These are phyloP conservation scores for Phialemonium atrogriseum DNA, from an alignment of 2,329 filamentous ascomycete species.

Conservation along the genomic window DNA sequence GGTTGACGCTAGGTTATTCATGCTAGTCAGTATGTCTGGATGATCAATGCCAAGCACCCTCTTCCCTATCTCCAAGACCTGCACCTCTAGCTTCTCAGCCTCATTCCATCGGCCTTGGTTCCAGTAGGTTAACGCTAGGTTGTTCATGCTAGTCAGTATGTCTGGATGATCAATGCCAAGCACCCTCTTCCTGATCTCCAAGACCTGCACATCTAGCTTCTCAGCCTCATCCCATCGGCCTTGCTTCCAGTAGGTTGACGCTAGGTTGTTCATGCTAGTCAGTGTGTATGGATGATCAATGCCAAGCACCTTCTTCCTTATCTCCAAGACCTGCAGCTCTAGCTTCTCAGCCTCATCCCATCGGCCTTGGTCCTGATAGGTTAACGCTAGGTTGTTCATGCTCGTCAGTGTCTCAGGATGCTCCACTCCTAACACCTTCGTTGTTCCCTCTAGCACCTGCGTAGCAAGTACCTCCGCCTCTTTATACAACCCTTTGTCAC, in stretches of 20 bases:
- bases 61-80: conserved; percentile 3
- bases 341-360: neutral
- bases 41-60: conserved; percentile 5
- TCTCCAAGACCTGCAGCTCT: neutral
- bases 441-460: neutral
- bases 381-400: neutral
- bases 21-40: conserved; percentile 4
- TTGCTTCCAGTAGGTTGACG: neutral
- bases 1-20: conserved; percentile 2
- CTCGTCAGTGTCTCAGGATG: neutral
- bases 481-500: too few relatives aligned
- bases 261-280: neutral
- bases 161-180: conserved; percentile 5
- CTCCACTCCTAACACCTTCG: neutral
- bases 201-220: conserved; percentile 1
- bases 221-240: conserved; percentile 1
- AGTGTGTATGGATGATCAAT: neutral
- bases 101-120: conserved; percentile 3
- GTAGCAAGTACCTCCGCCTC: neutral
- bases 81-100: conserved; percentile 2
- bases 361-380: neutral
- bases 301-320: neutral
- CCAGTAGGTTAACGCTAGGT: conserved; percentile 3
- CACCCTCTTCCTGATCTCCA: neutral
- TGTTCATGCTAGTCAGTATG: conserved; percentile 3